Percentiles rank a stretch among this genome's conserved stretches.
Conservation (phyloP, 1,284 basidiomycete species). For the Irpex sp. region DNA sequence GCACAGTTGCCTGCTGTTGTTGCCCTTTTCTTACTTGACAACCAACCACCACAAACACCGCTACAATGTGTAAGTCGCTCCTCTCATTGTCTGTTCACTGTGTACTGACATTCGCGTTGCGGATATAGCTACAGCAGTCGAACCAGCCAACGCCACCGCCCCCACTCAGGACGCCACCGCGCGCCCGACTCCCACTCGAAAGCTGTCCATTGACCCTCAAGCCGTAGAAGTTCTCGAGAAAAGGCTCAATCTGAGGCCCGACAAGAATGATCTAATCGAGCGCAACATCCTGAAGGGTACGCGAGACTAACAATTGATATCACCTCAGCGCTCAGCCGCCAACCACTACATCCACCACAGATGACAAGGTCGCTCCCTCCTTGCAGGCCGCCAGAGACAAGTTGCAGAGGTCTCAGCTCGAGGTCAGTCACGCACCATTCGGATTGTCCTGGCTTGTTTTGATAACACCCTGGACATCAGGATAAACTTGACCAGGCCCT, state of each 20-base stretch:
- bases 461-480: conserved; percentile 29
- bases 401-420: conserved; percentile 64
- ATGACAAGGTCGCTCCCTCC: conserved; percentile 70
- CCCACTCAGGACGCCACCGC: conserved; percentile 11
- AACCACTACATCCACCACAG: conserved; percentile 27
- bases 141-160: not conserved
- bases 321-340: not conserved
- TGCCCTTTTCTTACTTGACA: not conserved
- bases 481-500: conserved; percentile 70
- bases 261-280: conserved; percentile 64
- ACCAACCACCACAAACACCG: not conserved
- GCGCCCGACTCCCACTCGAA: conserved; percentile 24
- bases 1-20: not conserved
- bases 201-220: conserved; percentile 36
- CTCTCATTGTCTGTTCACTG: not conserved
- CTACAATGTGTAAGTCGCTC: not conserved
- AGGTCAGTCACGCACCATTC: conserved; percentile 37
- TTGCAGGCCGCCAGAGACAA: conserved; percentile 64
- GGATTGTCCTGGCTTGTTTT: not conserved
- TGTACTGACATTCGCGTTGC: not conserved
- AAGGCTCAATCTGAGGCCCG: conserved; percentile 51
- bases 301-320: conserved; percentile 10
- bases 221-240: conserved; percentile 52
- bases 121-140: not conserved
- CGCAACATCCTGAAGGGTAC: conserved; percentile 75